Conservation (phyloP, 257 asterid genomes). For the Solanum pinnatisectum region DNA sequence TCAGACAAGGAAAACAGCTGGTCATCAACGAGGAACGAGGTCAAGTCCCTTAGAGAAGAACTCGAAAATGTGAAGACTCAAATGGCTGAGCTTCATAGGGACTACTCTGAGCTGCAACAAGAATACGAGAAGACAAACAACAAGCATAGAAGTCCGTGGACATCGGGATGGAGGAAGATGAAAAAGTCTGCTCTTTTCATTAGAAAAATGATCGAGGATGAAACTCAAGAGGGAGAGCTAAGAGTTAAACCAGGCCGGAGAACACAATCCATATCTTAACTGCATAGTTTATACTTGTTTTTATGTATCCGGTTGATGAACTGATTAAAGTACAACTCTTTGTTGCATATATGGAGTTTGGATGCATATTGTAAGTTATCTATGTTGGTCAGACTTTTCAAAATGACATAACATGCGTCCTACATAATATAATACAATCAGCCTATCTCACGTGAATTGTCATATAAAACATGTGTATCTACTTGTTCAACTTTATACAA, state of each 20-base stretch:
- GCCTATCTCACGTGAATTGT: background rate
- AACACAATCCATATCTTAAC: constrained; percentile 27
- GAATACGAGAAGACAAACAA: constrained; percentile 34
- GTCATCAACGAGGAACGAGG: constrained; percentile 53
- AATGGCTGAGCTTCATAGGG: constrained; percentile 51
- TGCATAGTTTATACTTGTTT: background rate
- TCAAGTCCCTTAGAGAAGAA: constrained; percentile 50
- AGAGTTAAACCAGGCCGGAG: constrained; percentile 18
- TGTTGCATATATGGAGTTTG: background rate
- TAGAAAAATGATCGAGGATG: constrained; percentile 30
- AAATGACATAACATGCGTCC: background rate
- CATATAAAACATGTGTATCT: background rate
- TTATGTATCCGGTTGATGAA: background rate
- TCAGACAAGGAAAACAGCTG: constrained; percentile 31
- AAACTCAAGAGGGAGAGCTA: constrained; percentile 24
- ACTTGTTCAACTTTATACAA: background rate
- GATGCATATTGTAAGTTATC: background rate
- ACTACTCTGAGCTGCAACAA: constrained; percentile 47
- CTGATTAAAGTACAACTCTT: background rate
- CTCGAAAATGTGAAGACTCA: constrained; percentile 44
- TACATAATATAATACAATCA: background rate
- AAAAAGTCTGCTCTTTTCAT: constrained; percentile 42
- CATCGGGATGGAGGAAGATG: constrained; percentile 49
- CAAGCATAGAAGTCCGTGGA: constrained; percentile 43
- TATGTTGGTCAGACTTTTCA: background rate